phyloP scores from a whole-genome alignment of 441 rosid species.

The Pelargonium citronellum region DNA sequence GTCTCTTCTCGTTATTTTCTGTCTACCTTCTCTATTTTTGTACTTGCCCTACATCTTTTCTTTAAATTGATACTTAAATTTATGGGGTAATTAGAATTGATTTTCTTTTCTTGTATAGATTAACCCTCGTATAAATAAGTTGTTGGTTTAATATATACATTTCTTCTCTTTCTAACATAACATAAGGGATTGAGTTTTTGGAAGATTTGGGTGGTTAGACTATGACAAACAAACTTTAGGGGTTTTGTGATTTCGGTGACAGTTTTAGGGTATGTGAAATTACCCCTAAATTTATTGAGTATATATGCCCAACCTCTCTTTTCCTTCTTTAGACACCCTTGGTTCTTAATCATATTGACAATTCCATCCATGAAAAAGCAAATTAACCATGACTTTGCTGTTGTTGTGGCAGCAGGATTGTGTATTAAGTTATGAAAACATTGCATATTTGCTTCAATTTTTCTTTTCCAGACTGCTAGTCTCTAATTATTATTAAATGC shows the following conservation, averaged over 20 bases:
- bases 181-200: too few species aligned
- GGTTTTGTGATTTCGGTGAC: neutral
- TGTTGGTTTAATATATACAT: too few species aligned
- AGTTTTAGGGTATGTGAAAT: too few species aligned
- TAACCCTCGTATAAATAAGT: too few species aligned
- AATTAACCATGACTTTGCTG: neutral
- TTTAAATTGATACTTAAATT: too few species aligned
- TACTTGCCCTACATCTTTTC: neutral
- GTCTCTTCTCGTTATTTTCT: too few species aligned
- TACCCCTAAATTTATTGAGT: too few species aligned
- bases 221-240: too few species aligned
- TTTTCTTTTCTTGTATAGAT: too few species aligned
- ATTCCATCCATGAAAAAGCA: neutral
- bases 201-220: too few species aligned
- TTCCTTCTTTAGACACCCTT: neutral
- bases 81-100: neutral
- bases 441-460: conserved; percentile 4
- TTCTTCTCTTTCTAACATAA: too few species aligned
- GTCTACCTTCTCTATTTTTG: too few species aligned
- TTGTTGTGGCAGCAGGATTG: neutral
- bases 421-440: neutral
- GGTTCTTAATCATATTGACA: neutral
- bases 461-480: neutral
- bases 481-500: conserved; percentile 5
- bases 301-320: neutral